Evolutionary conservation across 768 basidiomycete species (phyloP).

Genomic region (Tephrocybe rancida): DNA sequence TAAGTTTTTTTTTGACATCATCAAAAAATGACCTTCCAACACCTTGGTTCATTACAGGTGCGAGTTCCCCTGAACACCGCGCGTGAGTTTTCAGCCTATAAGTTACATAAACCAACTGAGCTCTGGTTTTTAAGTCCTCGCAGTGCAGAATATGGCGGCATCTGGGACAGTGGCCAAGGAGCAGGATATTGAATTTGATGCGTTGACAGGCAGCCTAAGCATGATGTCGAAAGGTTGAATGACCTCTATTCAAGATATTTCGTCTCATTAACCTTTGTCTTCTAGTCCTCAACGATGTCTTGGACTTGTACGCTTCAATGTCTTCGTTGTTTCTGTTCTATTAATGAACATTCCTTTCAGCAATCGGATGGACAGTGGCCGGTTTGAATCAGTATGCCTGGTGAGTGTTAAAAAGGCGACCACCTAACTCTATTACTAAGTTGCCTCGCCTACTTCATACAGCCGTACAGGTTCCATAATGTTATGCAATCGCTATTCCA

Average conservation of each 20-base stretch:
- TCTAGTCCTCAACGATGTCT: constrained; percentile 74
- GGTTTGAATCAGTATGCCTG: constrained; percentile 71
- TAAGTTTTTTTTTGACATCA: constrained; percentile 37
- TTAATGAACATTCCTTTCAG: constrained; percentile 32
- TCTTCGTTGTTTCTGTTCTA: constrained; percentile 6
- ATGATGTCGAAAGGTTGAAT: constrained; percentile 85
- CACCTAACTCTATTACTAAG: background rate
- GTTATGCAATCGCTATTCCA: constrained; percentile 76
- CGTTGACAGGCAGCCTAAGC: constrained; percentile 75
- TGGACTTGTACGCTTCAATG: constrained; percentile 64
- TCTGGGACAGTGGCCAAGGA: constrained; percentile 70
- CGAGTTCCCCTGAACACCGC: constrained; percentile 83
- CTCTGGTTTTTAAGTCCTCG: constrained; percentile 52
- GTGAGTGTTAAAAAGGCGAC: constrained; percentile 33
- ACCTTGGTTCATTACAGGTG: constrained; percentile 51
- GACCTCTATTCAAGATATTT: constrained; percentile 4
- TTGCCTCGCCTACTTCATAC: constrained; percentile 1
- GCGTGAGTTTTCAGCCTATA: constrained; percentile 35
- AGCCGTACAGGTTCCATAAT: constrained; percentile 79
- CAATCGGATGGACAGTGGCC: constrained; percentile 86
- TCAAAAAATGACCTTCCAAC: constrained; percentile 10
- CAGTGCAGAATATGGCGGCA: constrained; percentile 92
- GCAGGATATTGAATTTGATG: constrained; percentile 88
- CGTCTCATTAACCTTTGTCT: background rate
- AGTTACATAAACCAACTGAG: background rate